Base-by-base conservation (phyloP, 352 stramenopile species). In the Phytopythium vexans region DNA sequence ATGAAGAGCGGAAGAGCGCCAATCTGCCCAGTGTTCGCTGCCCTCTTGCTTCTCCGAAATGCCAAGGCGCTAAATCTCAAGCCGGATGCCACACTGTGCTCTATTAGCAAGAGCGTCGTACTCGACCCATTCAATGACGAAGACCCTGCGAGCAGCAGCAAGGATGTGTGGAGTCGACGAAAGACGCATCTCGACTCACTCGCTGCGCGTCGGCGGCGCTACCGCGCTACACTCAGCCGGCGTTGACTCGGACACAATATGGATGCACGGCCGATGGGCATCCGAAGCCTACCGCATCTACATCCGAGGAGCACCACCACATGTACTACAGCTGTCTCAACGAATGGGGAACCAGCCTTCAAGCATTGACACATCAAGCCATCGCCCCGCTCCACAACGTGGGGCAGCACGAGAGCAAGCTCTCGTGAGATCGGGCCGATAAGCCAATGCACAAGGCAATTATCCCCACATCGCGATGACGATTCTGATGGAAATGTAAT, bases 181-280 rank as follows among this genome's bases (percentile, higher is more conserved):
- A 8, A n/a, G 6, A 32, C 6, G 3, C 7, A 53, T 62, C 10
- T 62, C 48, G 5, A 53, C 48, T 33, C 56, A 62, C 10, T 54
- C 41, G 11, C 10, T 62, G 1, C 34, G 56, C 49, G 33, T 31
- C 3, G 48, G 56, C n/a, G 49, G 49, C 7, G 41, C 35, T 8
- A 44, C 56, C 8, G 49, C 48, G 0, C 21, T 57, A 1, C 42
- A 57, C 21, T 11, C 27, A 3, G 48, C 48, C 9, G 41, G 56
- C 6, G 43, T 53, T 1, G 31, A 41, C 11, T 36, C 27, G 1
- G 54, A 54, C 39, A 50, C 44, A 8, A 60, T 54, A 8, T 40
- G 54, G 6, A 54, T 54, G 45, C 38, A 60, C 33, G 54, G 54
- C 6, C 31, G 54, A n/a, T 59, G 44, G 53, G 36, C 54, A 1